Conservation (phyloP, 108 stramenopile species). For the Fragilariopsis cylindrus region DNA sequence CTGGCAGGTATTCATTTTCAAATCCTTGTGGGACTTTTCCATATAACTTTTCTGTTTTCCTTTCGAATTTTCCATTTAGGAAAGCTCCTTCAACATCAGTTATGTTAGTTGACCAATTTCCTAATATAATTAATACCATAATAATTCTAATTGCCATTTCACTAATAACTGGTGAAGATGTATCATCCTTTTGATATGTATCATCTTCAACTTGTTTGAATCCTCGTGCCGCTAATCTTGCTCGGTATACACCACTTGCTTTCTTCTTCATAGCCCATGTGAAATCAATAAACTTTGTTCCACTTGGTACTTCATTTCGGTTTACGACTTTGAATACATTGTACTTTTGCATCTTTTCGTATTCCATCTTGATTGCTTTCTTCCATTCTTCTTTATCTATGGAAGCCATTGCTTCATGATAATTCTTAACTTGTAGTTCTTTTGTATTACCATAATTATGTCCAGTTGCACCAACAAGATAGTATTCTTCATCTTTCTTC, state of each 20-base stretch:
- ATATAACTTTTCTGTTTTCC: conserved; percentile 10
- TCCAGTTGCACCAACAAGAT: not conserved
- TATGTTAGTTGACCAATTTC: conserved; percentile 20
- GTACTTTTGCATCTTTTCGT: conserved; percentile 9
- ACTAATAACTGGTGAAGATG: conserved; percentile 35
- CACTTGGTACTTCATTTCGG: conserved; percentile 24
- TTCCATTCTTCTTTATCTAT: conserved; percentile 38
- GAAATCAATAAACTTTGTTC: conserved; percentile 27
- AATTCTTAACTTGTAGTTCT: not conserved
- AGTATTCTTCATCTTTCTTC: not conserved
- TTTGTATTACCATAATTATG: conserved; percentile 1
- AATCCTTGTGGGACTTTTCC: not conserved
- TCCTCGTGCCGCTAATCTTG: conserved; percentile 34
- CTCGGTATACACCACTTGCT: conserved; percentile 35
- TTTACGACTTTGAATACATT: conserved; percentile 11
- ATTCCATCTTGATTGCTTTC: conserved; percentile 39
- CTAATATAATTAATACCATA: conserved; percentile 33
- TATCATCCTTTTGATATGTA: not conserved
- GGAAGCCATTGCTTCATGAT: conserved; percentile 32
- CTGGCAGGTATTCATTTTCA: too few species aligned
- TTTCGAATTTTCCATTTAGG: conserved; percentile 27
- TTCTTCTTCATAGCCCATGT: conserved; percentile 61
- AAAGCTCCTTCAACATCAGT: conserved; percentile 43
- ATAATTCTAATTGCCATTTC: conserved; percentile 27
- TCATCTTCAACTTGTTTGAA: conserved; percentile 30